Base-by-base conservation (phyloP, 306 rosid species). In the Delonix regia region DNA sequence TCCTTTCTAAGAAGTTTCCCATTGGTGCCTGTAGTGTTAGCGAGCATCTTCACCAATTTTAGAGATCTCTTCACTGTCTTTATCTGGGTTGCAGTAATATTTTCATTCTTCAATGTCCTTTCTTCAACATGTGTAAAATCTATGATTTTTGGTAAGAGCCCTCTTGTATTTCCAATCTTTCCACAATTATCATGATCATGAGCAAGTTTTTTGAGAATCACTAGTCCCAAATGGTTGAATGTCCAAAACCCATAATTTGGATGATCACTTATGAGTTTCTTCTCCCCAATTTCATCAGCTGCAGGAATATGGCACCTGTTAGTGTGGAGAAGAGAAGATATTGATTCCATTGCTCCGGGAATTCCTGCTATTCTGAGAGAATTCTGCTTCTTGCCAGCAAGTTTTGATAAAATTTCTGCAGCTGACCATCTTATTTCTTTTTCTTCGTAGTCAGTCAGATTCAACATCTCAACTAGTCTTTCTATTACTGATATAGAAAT, bases 291-390 rank as follows among this genome's bases (percentile, higher is more conserved):
- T 76, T 96, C 99, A 53, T 93, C 96, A 6, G 92, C 87, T 48
- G 96, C 90, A 78, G 86, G 80, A 38, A 73, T 81, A 39, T 38
- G 78, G 68, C 67, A 86, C 86, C 99, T 82, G 82, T 83, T 79
- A 38, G 82, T 83, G 24, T 93, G 92, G 7, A 96, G 94, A 53
- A 96, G 88, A 57, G 97, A 88, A 33, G 99, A 91, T 28, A 96
- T 90, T 2, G 99, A 96, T 55, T 96, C 99, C 98, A 96, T 88
- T 18, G 97, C 93, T 13, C 98, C 99, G 0, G 98, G 92, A 45
- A 96, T 88, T 28, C 98, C 98, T 0, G 97, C 87, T 57, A 96
- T 89, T 4, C 99, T 87, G 4, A 90, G 86, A 13, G 98, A 90
- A 78, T 91, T 96, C 67, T 96, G 99, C 81, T 83, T 90, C 77